A percentile compares a stretch with the other conserved stretches of the same genome.
Evolutionary conservation across 2,329 filamentous ascomycete genomes (phyloP).

Genomic region (Colletotrichum sp.): DNA sequence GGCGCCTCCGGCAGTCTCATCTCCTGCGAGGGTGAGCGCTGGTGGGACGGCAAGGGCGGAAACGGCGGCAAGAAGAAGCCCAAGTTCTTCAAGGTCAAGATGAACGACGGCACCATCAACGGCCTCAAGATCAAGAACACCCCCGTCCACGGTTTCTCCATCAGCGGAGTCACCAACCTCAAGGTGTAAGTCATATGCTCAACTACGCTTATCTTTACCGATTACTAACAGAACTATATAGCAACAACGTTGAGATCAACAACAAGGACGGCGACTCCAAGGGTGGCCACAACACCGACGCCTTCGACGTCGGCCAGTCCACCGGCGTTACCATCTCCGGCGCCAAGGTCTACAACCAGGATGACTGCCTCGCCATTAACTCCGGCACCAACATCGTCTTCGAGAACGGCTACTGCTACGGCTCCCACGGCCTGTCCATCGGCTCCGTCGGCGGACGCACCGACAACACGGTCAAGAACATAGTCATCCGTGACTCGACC

Average conservation of each 20-base stretch:
- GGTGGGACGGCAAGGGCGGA: conserved; percentile 67
- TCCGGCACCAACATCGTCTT: conserved; percentile 54
- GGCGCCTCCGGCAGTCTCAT: conserved; percentile 57
- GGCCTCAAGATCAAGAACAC: conserved; percentile 46
- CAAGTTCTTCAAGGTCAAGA: conserved; percentile 60
- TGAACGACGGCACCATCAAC: conserved; percentile 40
- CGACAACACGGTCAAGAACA: conserved; percentile 58
- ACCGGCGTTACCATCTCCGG: conserved; percentile 55
- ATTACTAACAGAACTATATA: background rate
- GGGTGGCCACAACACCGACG: conserved; percentile 61
- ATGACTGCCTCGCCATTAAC: conserved; percentile 66
- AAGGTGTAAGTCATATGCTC: conserved; percentile 40
- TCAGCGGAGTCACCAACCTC: conserved; percentile 39
- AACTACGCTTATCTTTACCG: background rate
- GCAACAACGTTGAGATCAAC: conserved; percentile 42
- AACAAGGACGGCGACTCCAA: conserved; percentile 41
- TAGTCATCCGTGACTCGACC: conserved; percentile 53
- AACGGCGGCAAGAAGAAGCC: conserved; percentile 69
- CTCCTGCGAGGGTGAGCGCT: conserved; percentile 60
- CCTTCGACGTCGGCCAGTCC: conserved; percentile 59
- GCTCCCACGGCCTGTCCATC: conserved; percentile 48
- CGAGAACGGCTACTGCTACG: conserved; percentile 47
- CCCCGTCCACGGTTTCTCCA: conserved; percentile 46
- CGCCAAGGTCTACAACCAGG: conserved; percentile 64
- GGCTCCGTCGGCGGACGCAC: conserved; percentile 51